A percentile compares a stretch with the other conserved stretches of the same genome.
These are phyloP conservation scores for Coniophora puteana DNA, from an alignment of 1,284 basidiomycete genomes.

Conservation along the genomic window DNA sequence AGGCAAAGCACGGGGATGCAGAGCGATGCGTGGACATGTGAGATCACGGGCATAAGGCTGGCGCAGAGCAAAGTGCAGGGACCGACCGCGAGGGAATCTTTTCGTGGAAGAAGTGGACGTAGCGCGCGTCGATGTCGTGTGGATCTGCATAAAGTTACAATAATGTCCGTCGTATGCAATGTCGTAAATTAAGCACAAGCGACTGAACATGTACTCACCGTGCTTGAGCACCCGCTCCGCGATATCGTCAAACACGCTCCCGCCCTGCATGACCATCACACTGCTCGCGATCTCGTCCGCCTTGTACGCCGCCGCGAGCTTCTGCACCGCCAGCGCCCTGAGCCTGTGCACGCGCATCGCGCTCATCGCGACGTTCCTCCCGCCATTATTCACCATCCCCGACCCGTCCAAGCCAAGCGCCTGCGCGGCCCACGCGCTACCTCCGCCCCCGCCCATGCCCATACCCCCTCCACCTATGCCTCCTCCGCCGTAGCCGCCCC, in stretches of 20 bases:
- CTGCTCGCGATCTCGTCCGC: slow-evolving; percentile 83
- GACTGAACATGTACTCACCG: slow-evolving; percentile 41
- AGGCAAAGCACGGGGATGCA: too few species aligned
- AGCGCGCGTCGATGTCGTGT: slow-evolving; percentile 70
- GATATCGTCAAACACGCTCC: slow-evolving; percentile 82
- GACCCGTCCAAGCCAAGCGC: slow-evolving; percentile 53
- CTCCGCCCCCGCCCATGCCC: too few species aligned
- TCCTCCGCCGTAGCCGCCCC: slow-evolving; percentile 21
- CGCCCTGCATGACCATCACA: slow-evolving; percentile 89
- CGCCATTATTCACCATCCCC: slow-evolving; percentile 44
- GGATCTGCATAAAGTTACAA: slow-evolving; percentile 49
- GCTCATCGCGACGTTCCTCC: slow-evolving; percentile 76
- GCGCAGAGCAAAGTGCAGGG: slow-evolving; percentile 5
- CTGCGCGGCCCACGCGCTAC: slow-evolving; percentile 57
- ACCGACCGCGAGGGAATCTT: slow-evolving; percentile 82
- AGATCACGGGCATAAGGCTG: slow-evolving; percentile 4
- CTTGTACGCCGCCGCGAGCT: slow-evolving; percentile 76
- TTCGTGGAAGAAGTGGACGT: slow-evolving; percentile 87
- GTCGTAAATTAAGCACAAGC: not conserved
- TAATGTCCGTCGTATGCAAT: too few species aligned
- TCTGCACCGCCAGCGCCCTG: slow-evolving; percentile 74
- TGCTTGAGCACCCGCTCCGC: slow-evolving; percentile 75
- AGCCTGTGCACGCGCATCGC: slow-evolving; percentile 75
- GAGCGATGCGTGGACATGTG: too few species aligned
- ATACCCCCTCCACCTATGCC: slow-evolving; percentile 20